Base-by-base conservation (phyloP, 2,329 filamentous ascomycete genomes). In the Pestalotiopsis sp. region DNA sequence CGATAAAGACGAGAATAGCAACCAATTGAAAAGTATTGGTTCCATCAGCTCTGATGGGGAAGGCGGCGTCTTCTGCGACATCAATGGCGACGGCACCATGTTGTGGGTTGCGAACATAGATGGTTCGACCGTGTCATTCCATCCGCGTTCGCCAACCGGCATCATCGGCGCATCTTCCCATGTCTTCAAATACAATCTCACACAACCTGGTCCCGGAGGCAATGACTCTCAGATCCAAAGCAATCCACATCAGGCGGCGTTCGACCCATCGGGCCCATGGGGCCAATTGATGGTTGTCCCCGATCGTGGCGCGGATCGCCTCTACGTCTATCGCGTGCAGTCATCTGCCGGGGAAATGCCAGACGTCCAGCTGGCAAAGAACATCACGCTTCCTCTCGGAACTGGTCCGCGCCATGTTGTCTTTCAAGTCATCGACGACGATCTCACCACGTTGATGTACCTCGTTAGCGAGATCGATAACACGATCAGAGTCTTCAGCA, bases 171-270 rank as follows among this genome's bases (percentile, higher is more conserved):
- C 57, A 13, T 59, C 57, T 7, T 17, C 57, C 1, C 57, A 59
- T 27, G 13, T 59, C 5, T 36, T 59, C 57, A 59, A 36, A 36
- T 59, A 14, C 57, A 59, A 36, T 23, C 27, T 59, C 13, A 36
- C 57, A 2, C 57, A 59, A 9, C 57, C 57, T 27, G 57, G 57
- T 11, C 57, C 57, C 0, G 57, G 57, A 2, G 14, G 11, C 27
- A 59, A 59, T n/a, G 57, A 36, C 12, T 59, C 57, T n/a, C 57
- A 59, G 57, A 59, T 59, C 3, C 57, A 59, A 36, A 59, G 57
- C 27, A 59, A 59, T 12, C 57, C 57, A 27, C 57, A 59, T n/a
- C 20, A 59, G 23, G 57, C 57, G 12, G 57, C 17, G 1, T 59
- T 59, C 27, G 57, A 17, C 2, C 57, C 57, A 14, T 36, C 57